Conservation (phyloP, 1,284 basidiomycete species). For the Rugosomyces carneus region DNA sequence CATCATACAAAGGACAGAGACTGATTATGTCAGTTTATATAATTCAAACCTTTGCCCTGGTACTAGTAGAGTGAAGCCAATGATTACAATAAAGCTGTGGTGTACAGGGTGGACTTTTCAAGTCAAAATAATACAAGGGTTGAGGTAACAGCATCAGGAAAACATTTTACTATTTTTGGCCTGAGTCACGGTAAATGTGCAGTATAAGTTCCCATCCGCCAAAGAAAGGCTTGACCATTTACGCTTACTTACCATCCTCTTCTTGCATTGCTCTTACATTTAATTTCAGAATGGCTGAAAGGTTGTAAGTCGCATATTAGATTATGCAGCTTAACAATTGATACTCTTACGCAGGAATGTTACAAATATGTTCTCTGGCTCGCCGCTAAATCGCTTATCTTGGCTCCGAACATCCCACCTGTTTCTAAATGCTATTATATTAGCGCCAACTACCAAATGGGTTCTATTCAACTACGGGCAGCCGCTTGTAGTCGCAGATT, state of each 20-base stretch:
- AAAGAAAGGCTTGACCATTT: neutral
- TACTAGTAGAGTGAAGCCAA: too few species aligned
- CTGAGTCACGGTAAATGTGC: too few species aligned
- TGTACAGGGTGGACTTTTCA: too few species aligned
- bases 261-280: neutral
- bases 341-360: constrained; percentile 25
- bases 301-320: constrained; percentile 8
- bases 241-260: neutral
- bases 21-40: too few species aligned
- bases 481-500: constrained; percentile 42
- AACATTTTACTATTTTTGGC: too few species aligned
- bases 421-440: constrained; percentile 66
- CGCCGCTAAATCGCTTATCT: constrained; percentile 80
- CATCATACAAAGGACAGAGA: too few species aligned
- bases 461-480: constrained; percentile 67
- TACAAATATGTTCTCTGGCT: constrained; percentile 66
- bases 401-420: constrained; percentile 73
- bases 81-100: too few species aligned
- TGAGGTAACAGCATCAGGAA: too few species aligned
- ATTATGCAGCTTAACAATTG: neutral
- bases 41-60: too few species aligned
- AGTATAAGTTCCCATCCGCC: too few species aligned
- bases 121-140: too few species aligned
- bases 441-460: constrained; percentile 60
- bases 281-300: constrained; percentile 10